phyloP scores from a whole-genome alignment of 1,139 yeast genomes.

The Blastobotrys apis region DNA sequence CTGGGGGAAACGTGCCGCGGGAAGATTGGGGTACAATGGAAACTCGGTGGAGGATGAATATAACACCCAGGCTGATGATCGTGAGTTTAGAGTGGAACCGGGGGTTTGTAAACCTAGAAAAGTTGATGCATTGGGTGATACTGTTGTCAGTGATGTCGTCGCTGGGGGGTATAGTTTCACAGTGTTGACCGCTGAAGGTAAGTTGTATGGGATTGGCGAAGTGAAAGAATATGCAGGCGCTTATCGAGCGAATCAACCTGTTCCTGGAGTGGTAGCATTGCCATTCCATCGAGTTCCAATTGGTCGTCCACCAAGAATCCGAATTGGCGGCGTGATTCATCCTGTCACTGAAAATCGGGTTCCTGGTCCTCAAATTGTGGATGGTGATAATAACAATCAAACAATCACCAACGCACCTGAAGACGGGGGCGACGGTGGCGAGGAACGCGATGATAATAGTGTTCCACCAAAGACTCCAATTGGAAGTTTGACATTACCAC shows the following conservation, averaged over 20 bases:
- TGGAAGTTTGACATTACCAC: slow-evolving; percentile 14
- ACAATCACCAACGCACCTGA: background rate
- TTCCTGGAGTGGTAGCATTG: slow-evolving; percentile 10
- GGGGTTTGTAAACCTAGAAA: slow-evolving; percentile 20
- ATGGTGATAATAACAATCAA: background rate
- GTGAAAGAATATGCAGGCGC: slow-evolving; percentile 11
- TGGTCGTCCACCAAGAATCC: slow-evolving; percentile 5
- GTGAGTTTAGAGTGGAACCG: slow-evolving; percentile 24
- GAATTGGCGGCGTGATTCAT: slow-evolving; percentile 19
- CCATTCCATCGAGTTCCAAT: slow-evolving; percentile 3
- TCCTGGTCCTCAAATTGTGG: slow-evolving; percentile 2
- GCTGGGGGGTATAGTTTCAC: slow-evolving; percentile 71
- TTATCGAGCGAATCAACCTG: background rate
- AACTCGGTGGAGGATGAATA: slow-evolving; percentile 17
- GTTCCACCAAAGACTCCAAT: slow-evolving; percentile 12
- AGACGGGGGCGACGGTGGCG: slow-evolving; percentile 1
- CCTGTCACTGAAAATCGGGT: slow-evolving; percentile 3
- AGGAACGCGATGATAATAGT: slow-evolving; percentile 1
- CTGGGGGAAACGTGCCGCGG: slow-evolving; percentile 57
- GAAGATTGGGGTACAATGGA: slow-evolving; percentile 53
- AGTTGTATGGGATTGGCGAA: slow-evolving; percentile 28
- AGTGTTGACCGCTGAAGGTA: slow-evolving; percentile 38
- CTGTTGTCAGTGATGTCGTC: slow-evolving; percentile 49
- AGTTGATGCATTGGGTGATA: slow-evolving; percentile 36
- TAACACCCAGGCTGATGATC: slow-evolving; percentile 18